Conservation (phyloP, 192 early-diverging fungal species). For the Coemansia sp. region DNA sequence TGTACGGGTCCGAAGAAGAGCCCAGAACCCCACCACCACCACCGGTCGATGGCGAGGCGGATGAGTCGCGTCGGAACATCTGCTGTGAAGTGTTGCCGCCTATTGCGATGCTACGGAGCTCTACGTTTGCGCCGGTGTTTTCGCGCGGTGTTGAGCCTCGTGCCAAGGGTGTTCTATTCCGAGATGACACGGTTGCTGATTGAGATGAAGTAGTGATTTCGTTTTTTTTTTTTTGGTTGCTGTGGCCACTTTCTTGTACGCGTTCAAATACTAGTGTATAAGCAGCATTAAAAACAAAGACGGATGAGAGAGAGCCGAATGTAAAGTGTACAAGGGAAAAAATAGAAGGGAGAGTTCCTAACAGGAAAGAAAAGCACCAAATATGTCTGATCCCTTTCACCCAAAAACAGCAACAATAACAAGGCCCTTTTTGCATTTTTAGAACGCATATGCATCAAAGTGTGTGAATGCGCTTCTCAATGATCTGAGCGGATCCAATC, state of each 20-base stretch:
- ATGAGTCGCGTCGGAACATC: conserved; percentile 10
- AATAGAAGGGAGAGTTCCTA: no score
- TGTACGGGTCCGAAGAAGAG: conserved; percentile 13
- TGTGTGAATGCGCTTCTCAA: no score
- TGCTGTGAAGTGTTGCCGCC: neutral
- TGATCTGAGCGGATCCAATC: no score
- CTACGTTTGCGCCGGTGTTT: neutral
- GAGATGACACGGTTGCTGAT: conserved; percentile 16
- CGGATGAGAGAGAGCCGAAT: neutral
- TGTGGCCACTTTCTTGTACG: neutral
- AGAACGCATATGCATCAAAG: no score
- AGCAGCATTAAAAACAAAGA: neutral
- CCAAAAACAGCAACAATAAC: no score
- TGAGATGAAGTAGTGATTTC: neutral
- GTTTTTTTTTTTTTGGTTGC: neutral
- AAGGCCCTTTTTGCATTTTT: no score
- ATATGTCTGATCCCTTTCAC: no score
- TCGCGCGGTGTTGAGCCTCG: conserved; percentile 7
- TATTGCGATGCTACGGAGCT: conserved; percentile 7
- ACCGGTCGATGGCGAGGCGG: neutral
- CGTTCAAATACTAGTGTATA: neutral
- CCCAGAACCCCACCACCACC: neutral
- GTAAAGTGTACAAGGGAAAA: no score
- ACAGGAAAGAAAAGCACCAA: no score
- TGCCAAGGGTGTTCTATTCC: conserved; percentile 3